A percentile compares a stretch with the other conserved stretches of the same genome.
Evolutionary conservation across 2,329 filamentous ascomycete species (phyloP).

Genomic region (Monosporascus sp.): DNA sequence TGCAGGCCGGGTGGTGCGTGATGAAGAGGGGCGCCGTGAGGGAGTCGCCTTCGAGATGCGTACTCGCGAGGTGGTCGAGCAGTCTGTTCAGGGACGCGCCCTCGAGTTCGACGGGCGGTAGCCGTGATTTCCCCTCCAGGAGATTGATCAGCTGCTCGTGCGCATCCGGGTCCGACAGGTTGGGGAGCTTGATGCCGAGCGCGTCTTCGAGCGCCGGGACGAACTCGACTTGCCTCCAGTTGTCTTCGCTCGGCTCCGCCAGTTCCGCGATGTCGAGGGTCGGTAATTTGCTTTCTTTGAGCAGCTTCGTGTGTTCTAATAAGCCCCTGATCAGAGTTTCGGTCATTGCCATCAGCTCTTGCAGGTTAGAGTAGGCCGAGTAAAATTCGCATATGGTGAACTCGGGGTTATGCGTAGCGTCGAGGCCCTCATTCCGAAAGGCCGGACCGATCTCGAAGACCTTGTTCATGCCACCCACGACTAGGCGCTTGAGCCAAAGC

Average conservation of each 20-base stretch:
- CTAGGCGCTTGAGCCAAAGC: conserved; percentile 86
- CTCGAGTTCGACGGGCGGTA: conserved; percentile 54
- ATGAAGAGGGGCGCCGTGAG: conserved; percentile 70
- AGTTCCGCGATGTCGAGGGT: conserved; percentile 44
- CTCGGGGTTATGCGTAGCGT: conserved; percentile 91
- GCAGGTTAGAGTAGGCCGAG: conserved; percentile 72
- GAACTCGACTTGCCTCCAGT: conserved; percentile 71
- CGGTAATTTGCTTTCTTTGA: conserved; percentile 37
- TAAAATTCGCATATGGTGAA: conserved; percentile 99
- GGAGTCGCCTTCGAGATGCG: conserved; percentile 75
- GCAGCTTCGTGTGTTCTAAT: conserved; percentile 41
- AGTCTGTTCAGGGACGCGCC: conserved; percentile 53
- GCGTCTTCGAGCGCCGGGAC: conserved; percentile 69
- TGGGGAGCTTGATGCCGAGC: conserved; percentile 60
- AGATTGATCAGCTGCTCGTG: conserved; percentile 48
- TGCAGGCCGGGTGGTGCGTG: conserved; percentile 80
- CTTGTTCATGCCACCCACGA: conserved; percentile 80
- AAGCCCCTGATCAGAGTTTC: conserved; percentile 63
- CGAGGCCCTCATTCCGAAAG: conserved; percentile 91
- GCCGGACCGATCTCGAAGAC: conserved; percentile 91
- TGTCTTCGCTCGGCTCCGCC: conserved; percentile 38
- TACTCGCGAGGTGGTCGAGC: conserved; percentile 72
- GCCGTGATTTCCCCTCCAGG: conserved; percentile 54
- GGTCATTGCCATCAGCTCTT: conserved; percentile 69
- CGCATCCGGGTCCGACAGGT: conserved; percentile 52